Evolutionary conservation across 805 yeast species (phyloP).

Genomic region (Spathaspora sp.): DNA sequence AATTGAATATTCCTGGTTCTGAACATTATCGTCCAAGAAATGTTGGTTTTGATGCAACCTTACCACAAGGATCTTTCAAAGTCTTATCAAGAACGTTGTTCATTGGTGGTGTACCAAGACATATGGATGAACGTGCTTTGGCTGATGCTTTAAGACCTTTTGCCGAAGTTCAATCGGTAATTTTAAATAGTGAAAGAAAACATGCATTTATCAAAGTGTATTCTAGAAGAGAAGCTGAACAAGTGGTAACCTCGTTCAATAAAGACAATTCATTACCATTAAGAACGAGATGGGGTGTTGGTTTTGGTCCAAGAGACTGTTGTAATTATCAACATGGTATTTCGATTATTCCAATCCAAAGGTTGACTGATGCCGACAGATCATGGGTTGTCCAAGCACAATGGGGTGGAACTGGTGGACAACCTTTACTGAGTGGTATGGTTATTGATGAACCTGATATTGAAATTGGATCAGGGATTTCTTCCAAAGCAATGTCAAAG

Average conservation of each 20-base stretch:
- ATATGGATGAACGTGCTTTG: conserved; percentile 74
- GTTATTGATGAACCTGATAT: conserved; percentile 97
- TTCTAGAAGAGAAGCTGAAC: conserved; percentile 88
- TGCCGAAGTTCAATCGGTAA: conserved; percentile 89
- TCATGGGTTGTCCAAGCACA: conserved; percentile 87
- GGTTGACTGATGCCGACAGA: conserved; percentile 91
- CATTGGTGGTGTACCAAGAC: conserved; percentile 87
- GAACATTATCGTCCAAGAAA: conserved; percentile 75
- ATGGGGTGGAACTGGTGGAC: conserved; percentile 97
- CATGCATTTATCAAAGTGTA: conserved; percentile 96
- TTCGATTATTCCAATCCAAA: conserved; percentile 78
- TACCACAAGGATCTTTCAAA: conserved; percentile 77
- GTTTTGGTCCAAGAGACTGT: conserved; percentile 98
- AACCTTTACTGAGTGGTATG: conserved; percentile 71
- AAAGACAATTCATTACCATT: conserved; percentile 61
- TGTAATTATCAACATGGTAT: conserved; percentile 91
- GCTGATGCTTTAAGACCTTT: conserved; percentile 71
- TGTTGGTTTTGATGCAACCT: conserved; percentile 62
- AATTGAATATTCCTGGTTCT: conserved; percentile 64
- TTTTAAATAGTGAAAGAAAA: conserved; percentile 81
- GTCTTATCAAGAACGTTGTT: conserved; percentile 88
- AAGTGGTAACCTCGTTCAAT: conserved; percentile 67
- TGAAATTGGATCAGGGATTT: conserved; percentile 90
- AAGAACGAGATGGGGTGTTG: conserved; percentile 98
- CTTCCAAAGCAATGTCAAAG: conserved; percentile 86